These are phyloP conservation scores for Alternaria arborescens DNA, from an alignment of 2,329 filamentous ascomycete genomes.

Conservation along the genomic window DNA sequence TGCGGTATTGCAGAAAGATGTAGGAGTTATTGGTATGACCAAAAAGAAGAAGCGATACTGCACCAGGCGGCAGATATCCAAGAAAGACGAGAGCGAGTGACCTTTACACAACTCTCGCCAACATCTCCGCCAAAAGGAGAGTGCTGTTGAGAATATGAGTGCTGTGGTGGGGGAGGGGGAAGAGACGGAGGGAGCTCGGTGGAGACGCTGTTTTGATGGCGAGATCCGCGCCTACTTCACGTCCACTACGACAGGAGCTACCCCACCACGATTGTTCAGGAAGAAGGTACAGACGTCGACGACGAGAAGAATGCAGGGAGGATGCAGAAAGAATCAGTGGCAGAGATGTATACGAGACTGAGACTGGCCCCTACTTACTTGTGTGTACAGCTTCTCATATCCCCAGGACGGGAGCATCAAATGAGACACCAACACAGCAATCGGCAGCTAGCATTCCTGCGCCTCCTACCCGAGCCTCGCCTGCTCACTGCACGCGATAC, in stretches of 20 bases:
- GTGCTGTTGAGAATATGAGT: constrained; percentile 25
- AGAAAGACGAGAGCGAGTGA: constrained; percentile 27
- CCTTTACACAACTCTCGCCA: constrained; percentile 22
- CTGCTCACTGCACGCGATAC: background rate
- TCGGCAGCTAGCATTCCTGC: background rate
- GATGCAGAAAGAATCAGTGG: constrained; percentile 21
- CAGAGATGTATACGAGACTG: constrained; percentile 16
- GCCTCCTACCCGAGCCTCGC: background rate
- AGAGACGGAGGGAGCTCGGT: constrained; percentile 12
- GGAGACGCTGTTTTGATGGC: constrained; percentile 17
- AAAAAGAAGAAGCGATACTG: constrained; percentile 29
- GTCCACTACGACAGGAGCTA: constrained; percentile 8
- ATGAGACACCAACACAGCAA: constrained; percentile 8
- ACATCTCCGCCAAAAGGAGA: constrained; percentile 25
- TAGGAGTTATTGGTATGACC: constrained; percentile 27
- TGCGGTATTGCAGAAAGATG: constrained; percentile 26
- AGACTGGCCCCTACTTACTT: constrained; percentile 22
- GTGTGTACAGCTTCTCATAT: constrained; percentile 1
- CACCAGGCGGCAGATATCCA: constrained; percentile 30
- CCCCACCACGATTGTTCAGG: constrained; percentile 9
- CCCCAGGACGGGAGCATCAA: background rate
- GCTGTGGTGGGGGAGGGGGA: constrained; percentile 18
- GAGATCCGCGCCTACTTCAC: constrained; percentile 16
- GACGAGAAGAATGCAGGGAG: constrained; percentile 11
- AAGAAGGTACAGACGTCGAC: constrained; percentile 12